Base-by-base conservation (phyloP, 495 filamentous ascomycete genomes). In the Tuber brumale region DNA sequence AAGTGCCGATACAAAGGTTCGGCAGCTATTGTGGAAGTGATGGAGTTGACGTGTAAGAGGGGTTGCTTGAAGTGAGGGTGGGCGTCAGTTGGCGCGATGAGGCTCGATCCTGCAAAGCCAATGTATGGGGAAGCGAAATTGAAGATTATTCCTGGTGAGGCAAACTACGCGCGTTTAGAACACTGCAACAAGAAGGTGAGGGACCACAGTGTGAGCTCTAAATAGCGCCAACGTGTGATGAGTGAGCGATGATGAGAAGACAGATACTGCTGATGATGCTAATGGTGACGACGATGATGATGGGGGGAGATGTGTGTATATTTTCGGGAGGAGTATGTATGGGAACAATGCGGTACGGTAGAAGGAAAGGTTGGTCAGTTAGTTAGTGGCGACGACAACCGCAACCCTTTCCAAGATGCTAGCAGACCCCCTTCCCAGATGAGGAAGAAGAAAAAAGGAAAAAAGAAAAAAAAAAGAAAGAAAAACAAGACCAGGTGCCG, bases 151-250 rank as follows among this genome's bases (percentile, higher is more conserved):
- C 61, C 79, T 76, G 72, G 77, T 75, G 76, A 73, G 78, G 41
- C 78, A 76, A 77, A 76, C 78, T 75, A 80, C 76, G 78, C 78
- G 78, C 78, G 78, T 79, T 70, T 80, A 48, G 70, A 76, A 80
- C 72, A 79, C 78, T 79, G 74, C 72, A 76, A 46, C 44, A 70
- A 71, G 46, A 66, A 71, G 39, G 75, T 39, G 51, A 35, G 76
- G 37, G 46, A 70, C 39, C 45, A 70, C 23, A 72, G 73, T 37
- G 41, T 31, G 72, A 70, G 77, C 77, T 70, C 69, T 72, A 72
- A 72, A 51, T 70, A 74, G 78, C 74, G 75, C 51, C 69, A 42
- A 76, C 74, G 66, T 69, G 43, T 71, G 76, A 76, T 78, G 75
- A 77, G 75, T 79, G 70, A 79, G 61, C 43, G 16, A 48, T 74